Evolutionary conservation across 192 early-diverging fungal species (phyloP).

Genomic region (Jimgerdemannia flammicorona): DNA sequence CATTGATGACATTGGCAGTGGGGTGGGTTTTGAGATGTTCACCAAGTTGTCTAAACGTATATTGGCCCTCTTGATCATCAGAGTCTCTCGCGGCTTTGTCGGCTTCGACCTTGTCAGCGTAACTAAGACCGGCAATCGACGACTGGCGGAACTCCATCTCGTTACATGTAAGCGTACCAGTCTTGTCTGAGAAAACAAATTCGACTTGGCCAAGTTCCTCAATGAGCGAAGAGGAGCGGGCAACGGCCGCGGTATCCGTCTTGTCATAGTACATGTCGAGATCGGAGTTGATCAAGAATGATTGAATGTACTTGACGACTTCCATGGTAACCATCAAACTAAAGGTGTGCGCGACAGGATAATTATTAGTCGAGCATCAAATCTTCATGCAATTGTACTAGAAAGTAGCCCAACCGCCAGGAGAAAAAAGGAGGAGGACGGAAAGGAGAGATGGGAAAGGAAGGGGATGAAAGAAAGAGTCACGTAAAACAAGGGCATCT

Average conservation of each 20-base stretch:
- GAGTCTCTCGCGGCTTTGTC: conserved; percentile 82
- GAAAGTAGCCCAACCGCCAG: too few relatives aligned
- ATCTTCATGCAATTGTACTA: too few relatives aligned
- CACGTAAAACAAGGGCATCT: too few relatives aligned
- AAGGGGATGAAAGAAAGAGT: too few relatives aligned
- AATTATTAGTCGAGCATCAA: too few relatives aligned
- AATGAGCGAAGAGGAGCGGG: conserved; percentile 88
- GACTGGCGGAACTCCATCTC: conserved; percentile 89
- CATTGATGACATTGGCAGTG: conserved; percentile 66
- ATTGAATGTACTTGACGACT: conserved; percentile 91
- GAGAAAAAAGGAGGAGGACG: too few relatives aligned
- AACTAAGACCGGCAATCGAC: conserved; percentile 88
- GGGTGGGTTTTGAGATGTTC: conserved; percentile 56
- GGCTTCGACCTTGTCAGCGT: conserved; percentile 88
- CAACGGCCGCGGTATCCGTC: conserved; percentile 89
- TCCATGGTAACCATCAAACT: conserved; percentile 99
- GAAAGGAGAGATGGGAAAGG: neutral
- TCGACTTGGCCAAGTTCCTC: conserved; percentile 97
- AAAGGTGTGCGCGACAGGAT: conserved; percentile 24
- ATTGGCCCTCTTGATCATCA: conserved; percentile 59
- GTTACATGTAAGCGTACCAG: conserved; percentile 83
- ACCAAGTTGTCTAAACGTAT: conserved; percentile 58
- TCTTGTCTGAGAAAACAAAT: conserved; percentile 98
- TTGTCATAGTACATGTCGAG: conserved; percentile 95
- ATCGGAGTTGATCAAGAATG: conserved; percentile 85